Base-by-base conservation (phyloP, 1,284 basidiomycete genomes). In the Cutaneotrichosporon sp. region DNA sequence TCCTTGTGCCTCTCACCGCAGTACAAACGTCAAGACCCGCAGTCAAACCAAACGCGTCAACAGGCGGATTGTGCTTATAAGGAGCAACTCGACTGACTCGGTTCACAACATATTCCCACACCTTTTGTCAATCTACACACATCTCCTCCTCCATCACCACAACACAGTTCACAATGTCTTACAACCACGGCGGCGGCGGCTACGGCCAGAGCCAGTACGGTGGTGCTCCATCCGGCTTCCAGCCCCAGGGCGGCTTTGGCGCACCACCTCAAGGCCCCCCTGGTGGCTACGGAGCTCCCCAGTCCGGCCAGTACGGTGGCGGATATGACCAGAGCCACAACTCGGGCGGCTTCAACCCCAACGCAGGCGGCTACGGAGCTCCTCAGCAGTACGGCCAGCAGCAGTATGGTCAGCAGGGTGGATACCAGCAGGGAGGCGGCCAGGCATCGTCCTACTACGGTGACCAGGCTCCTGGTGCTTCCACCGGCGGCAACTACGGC, bases 261-360 rank as follows among this genome's bases (percentile, higher is more conserved):
- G 29, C 27, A 0, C 29, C 42, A 4, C 42, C 42, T 0, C 19
- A 19, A 6, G 42, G 42, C 5, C 42, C 42, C 3, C 35, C 35
- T 5, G 2, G 7, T 3, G 19, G 19, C 19, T 44, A 32, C 29
- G 29, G 41, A 26, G 41, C 12, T 6, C 38, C 38, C n/a, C 9
- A 12, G 14, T 25, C 25, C 22, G 39, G 22, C 16, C 39, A 24
- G 22, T 25, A 19, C 48, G 39, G 48, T n/a, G 24, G n/a, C 32
- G 46, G 34, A 17, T 37, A 38, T 34, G 20, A 47, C 46, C 34
- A 37, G 25, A 20, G 17, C 17, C 33, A 41, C 47, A 42, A 33
- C 32, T 16, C 35, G 2, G 29, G 27, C 26, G 33, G 34, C 33
- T 31, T 29, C 33, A 32, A 50, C 22, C 35, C 43, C 42, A 29